These are phyloP conservation scores for Porphyrellus cyaneotinctus DNA, from an alignment of 768 basidiomycete genomes.

Conservation along the genomic window DNA sequence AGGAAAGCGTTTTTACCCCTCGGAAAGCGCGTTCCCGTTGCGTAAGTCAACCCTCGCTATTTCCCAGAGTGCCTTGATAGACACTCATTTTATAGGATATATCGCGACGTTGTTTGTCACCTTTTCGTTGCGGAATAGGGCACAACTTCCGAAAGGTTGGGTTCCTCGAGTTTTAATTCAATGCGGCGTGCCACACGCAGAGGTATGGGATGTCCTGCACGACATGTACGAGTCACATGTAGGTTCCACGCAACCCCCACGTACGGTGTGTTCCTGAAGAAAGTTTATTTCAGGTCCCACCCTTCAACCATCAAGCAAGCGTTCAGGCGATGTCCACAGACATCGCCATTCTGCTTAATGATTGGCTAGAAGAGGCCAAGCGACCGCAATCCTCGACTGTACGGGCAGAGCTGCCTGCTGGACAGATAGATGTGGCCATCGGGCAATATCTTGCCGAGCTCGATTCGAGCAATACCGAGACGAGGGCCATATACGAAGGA, in stretches of 20 bases:
- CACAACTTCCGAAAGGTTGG: constrained; percentile 72
- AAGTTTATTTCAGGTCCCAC: constrained; percentile 54
- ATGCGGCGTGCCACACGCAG: constrained; percentile 74
- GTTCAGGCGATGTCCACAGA: constrained; percentile 79
- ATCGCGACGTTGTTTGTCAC: constrained; percentile 72
- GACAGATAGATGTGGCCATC: constrained; percentile 67
- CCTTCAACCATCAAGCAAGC: constrained; percentile 76
- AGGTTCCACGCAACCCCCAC: constrained; percentile 20
- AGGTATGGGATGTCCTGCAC: constrained; percentile 82
- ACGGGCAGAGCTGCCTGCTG: constrained; percentile 70
- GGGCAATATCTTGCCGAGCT: constrained; percentile 73
- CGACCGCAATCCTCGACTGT: constrained; percentile 64
- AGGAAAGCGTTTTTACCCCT: constrained; percentile 85
- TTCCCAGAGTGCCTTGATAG: background rate
- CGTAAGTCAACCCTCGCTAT: constrained; percentile 44
- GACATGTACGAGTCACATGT: constrained; percentile 90
- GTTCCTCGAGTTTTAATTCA: constrained; percentile 72
- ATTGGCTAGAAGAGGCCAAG: constrained; percentile 78
- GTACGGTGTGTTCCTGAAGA: background rate
- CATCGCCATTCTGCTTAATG: constrained; percentile 72
- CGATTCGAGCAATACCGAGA: constrained; percentile 57
- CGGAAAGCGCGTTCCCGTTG: constrained; percentile 85
- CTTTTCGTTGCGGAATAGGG: constrained; percentile 61
- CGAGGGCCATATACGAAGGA: constrained; percentile 60
- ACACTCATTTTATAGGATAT: constrained; percentile 48